Conservation (phyloP, 2,329 filamentous ascomycete species). For the Zelopaecilomyces penicillatus region DNA sequence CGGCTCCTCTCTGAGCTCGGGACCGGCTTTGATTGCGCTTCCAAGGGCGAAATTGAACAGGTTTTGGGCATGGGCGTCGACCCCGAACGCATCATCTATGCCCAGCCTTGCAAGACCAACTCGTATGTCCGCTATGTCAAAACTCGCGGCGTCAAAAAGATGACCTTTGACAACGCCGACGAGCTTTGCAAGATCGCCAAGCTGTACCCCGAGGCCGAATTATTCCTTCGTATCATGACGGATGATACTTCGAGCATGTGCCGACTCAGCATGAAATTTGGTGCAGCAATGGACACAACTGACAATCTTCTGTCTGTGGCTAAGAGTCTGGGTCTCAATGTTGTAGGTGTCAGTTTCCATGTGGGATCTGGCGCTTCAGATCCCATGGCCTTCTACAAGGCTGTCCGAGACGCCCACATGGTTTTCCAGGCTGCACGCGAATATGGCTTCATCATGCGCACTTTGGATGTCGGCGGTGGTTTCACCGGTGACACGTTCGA, state of each 20-base stretch:
- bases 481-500: constrained; percentile 91
- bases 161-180: constrained; percentile 98
- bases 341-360: constrained; percentile 95
- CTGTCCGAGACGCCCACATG: constrained; percentile 76
- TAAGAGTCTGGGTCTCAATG: constrained; percentile 73
- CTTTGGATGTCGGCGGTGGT: constrained; percentile 87
- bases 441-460: constrained; percentile 73
- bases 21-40: constrained; percentile 96
- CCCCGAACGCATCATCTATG: constrained; percentile 92
- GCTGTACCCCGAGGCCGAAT: constrained; percentile 78
- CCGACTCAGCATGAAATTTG: constrained; percentile 95
- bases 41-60: constrained; percentile 93
- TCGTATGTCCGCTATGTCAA: constrained; percentile 91
- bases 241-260: constrained; percentile 93
- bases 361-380: constrained; percentile 95
- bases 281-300: constrained; percentile 77
- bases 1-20: constrained; percentile 80
- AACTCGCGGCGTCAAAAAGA: constrained; percentile 80
- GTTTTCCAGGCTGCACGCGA: constrained; percentile 80
- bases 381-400: constrained; percentile 82
- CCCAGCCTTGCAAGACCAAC: constrained; percentile 98
- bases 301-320: constrained; percentile 70
- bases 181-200: constrained; percentile 97
- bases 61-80: constrained; percentile 76
- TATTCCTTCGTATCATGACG: constrained; percentile 89